A percentile compares a stretch with the other conserved stretches of the same genome.
These are phyloP conservation scores for Tranzscheliella williamsii DNA, from an alignment of 1,284 basidiomycete species.

Conservation along the genomic window DNA sequence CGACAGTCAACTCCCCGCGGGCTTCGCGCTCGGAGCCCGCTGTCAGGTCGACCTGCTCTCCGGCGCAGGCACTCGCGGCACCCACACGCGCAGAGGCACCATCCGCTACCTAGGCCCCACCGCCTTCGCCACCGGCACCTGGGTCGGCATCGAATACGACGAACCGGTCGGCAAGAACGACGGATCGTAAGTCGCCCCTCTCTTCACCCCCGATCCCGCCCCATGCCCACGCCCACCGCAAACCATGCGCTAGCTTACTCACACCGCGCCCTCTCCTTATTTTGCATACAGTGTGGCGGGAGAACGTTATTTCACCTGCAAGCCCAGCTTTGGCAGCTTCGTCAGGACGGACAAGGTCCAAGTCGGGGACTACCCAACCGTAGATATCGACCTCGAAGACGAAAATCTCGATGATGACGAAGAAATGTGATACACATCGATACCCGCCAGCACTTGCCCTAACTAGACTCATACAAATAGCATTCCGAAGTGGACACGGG, in stretches of 20 bases:
- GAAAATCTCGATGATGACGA: slow-evolving; percentile 29
- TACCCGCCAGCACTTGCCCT: too few relatives aligned
- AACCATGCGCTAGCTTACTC: too few relatives aligned
- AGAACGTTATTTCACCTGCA: slow-evolving; percentile 79
- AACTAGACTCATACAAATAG: too few relatives aligned
- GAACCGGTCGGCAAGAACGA: slow-evolving; percentile 96
- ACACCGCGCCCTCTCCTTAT: background rate
- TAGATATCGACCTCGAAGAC: slow-evolving; percentile 22
- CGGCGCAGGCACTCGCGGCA: slow-evolving; percentile 3
- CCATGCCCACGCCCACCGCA: too few relatives aligned
- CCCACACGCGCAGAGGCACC: slow-evolving; percentile 72
- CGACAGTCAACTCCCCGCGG: slow-evolving; percentile 45
- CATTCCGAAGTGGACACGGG: too few relatives aligned
- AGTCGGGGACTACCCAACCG: slow-evolving; percentile 77
- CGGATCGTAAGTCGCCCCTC: slow-evolving; percentile 81
- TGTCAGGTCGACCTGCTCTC: slow-evolving; percentile 76
- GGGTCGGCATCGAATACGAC: slow-evolving; percentile 94
- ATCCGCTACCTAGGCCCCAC: slow-evolving; percentile 83
- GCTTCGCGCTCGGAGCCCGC: slow-evolving; percentile 71
- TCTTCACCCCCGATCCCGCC: background rate
- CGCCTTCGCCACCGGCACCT: slow-evolving; percentile 70
- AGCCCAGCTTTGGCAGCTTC: slow-evolving; percentile 79
- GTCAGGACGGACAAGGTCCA: slow-evolving; percentile 80
- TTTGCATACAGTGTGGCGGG: slow-evolving; percentile 79
- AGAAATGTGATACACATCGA: slow-evolving; percentile 15